These are phyloP conservation scores for Terfezia boudieri DNA, from an alignment of 495 filamentous ascomycete genomes.

Conservation along the genomic window DNA sequence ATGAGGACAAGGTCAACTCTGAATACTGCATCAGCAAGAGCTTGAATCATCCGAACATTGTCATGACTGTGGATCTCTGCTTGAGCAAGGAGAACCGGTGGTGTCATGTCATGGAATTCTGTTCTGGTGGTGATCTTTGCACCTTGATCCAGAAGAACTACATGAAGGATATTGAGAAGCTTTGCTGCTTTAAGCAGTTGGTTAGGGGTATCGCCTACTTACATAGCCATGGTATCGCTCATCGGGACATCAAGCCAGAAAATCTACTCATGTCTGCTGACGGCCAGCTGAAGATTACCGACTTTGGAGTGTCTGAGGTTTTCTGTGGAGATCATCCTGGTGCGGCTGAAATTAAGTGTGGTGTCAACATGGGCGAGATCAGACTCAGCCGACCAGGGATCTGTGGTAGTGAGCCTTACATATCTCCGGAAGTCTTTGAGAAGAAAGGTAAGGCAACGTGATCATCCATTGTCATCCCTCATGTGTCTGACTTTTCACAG, in stretches of 20 bases:
- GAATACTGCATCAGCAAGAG: constrained; percentile 60
- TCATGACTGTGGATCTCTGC: constrained; percentile 48
- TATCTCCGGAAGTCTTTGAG: constrained; percentile 51
- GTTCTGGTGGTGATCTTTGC: constrained; percentile 49
- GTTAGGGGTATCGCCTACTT: constrained; percentile 46
- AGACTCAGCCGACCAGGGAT: constrained; percentile 46
- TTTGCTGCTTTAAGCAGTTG: constrained; percentile 65
- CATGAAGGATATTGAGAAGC: constrained; percentile 34
- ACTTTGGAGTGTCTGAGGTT: constrained; percentile 59
- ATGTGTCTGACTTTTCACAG: constrained; percentile 14
- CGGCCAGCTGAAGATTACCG: constrained; percentile 55
- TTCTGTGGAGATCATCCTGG: constrained; percentile 56
- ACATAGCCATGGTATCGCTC: constrained; percentile 48
- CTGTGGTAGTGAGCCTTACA: constrained; percentile 54
- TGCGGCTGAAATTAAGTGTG: constrained; percentile 39
- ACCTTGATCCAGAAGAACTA: constrained; percentile 40
- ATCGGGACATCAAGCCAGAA: constrained; percentile 66
- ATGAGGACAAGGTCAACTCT: constrained; percentile 56
- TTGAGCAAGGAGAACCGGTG: constrained; percentile 37
- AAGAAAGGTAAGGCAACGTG: constrained; percentile 28
- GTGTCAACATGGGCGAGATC: constrained; percentile 40
- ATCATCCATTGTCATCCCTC: neutral
- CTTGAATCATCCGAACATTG: constrained; percentile 56
- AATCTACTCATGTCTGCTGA: constrained; percentile 47
- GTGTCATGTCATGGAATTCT: constrained; percentile 77